phyloP scores from a whole-genome alignment of 2,329 filamentous ascomycete species.

The Aspergillus brasiliensis region DNA sequence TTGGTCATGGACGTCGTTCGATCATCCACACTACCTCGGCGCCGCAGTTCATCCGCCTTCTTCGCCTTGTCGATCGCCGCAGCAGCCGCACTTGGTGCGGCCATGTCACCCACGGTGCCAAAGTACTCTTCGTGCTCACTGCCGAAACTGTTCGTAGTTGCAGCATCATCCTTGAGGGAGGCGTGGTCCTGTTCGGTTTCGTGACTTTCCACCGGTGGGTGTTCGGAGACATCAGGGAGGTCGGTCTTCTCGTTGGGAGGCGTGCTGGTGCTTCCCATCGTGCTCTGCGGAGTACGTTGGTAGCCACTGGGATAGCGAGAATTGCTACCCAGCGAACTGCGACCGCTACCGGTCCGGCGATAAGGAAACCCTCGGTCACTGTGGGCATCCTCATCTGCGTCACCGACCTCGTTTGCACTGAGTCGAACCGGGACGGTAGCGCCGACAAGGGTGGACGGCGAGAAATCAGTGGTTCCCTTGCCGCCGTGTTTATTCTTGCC shows the following conservation, averaged over 20 bases:
- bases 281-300: slow-evolving; percentile 43
- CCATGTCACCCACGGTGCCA: slow-evolving; percentile 56
- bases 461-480: slow-evolving; percentile 77
- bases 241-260: slow-evolving; percentile 51
- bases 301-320: slow-evolving; percentile 48
- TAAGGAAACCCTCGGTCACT: slow-evolving; percentile 47
- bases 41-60: slow-evolving; percentile 47
- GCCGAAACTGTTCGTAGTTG: slow-evolving; percentile 33
- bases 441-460: slow-evolving; percentile 71
- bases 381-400: slow-evolving; percentile 69
- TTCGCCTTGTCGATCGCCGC: slow-evolving; percentile 42
- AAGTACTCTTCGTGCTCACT: slow-evolving; percentile 56
- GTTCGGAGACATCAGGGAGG: slow-evolving; percentile 47
- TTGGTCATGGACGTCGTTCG: slow-evolving; percentile 51
- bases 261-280: slow-evolving; percentile 55
- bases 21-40: slow-evolving; percentile 53
- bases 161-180: slow-evolving; percentile 32
- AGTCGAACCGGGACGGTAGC: slow-evolving; percentile 87
- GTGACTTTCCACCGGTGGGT: slow-evolving; percentile 32
- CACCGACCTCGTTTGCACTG: slow-evolving; percentile 93
- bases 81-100: slow-evolving; percentile 45
- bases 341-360: slow-evolving; percentile 59
- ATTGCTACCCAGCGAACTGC: slow-evolving; percentile 58
- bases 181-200: slow-evolving; percentile 31
- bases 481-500: slow-evolving; percentile 89